Base-by-base conservation (phyloP, 495 filamentous ascomycete species). In the Immersiella caudata region DNA sequence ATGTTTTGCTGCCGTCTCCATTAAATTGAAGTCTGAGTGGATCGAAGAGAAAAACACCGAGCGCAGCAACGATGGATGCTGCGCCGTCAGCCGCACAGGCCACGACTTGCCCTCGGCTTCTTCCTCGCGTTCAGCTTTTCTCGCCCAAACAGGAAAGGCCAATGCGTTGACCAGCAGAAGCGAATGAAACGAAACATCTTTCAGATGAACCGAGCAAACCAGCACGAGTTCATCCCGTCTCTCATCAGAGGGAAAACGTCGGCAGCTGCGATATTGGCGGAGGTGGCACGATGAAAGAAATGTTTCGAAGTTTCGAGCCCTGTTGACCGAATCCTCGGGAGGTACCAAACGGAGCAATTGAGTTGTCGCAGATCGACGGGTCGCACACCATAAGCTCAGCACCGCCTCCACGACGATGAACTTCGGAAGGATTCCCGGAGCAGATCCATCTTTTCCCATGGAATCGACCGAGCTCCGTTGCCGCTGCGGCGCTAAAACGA, bases 71-170 rank as follows among this genome's bases (percentile, higher is more conserved):
- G 7, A 25, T 35, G 29, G 33, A 35, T 40, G 29, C 20, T 35
- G 59, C 59, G 8, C 68, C 65, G 71, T 69, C 64, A 73, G 69
- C 67, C 58, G 71, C 71, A 73, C 71, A 26, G 69, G 49, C 69
- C 69, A 69, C 9, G 61, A 4, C 49, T 26, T 54, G 49, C 27
- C 40, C 27, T 64, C 63, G 63, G 63, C 63, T 57, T 16, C 36
- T 25, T 36, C 54, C 66, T 33, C 9, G 58, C 24, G 60, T 25
- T 36, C 35, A 33, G 18, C 20, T 25, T 40, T 20, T 46, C 26
- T 60, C 26, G 9, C 61, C 40, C 6, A 36, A 54, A 16, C 16
- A 7, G 63, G 54, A 58, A 59, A 22, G 27, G 29, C 35, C 0
- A 54, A 40, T 27, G 64, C 60, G 65, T 61, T 40, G 60, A 62